Evolutionary conservation across 1,139 yeast genomes (phyloP), one percentile per base, ranked within the genome.

Genomic region (Kodamaea anthophila): DNA sequence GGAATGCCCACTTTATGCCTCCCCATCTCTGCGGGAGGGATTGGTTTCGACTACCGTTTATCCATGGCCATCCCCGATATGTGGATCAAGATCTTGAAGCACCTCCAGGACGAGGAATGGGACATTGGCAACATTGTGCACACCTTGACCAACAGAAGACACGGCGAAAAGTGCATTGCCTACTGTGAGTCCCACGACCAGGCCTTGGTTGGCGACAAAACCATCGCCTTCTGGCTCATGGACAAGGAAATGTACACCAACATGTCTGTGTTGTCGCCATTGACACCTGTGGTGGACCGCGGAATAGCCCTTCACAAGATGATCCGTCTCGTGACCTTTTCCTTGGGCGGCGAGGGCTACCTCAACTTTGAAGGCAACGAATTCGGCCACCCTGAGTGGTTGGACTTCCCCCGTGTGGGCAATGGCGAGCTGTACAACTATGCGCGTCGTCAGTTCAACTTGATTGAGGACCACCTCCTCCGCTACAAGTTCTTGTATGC

Each of bases 361-460:
- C 71, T 91, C 48, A 88, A 87, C 51, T 91, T 91, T 50, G 97
- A 88, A 63, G 98, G 98, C 34, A 91, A 91, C 50, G 98, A 91
- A 58, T 91, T 91, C 61, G 98, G 98, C 10, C 98, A 91, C 49
- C 98, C 98, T 3, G 98, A 91, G 54, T 91, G 98, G 98, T 70
- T 91, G 29, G 98, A 91, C 55, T 91, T 91, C 68, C 98, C 98
- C 9, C 75, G 96, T 44, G 81, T 42, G 23, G 96, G 96, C 26
- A 91, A 91, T 55, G 70, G 70, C 21, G 88, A 87, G 54, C 80
- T 94, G 13, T 91, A 84, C 59, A 93, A 84, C 55, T 91, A 91
- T 50, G 96, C 97, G 5, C 75, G 97, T 51, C 75, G 98, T 47
- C 97, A 91, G 57, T 91, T 91, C 68, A 84, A 84, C 47, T 68